phyloP scores from a whole-genome alignment of 768 basidiomycete species.

The Boletales sp. region DNA sequence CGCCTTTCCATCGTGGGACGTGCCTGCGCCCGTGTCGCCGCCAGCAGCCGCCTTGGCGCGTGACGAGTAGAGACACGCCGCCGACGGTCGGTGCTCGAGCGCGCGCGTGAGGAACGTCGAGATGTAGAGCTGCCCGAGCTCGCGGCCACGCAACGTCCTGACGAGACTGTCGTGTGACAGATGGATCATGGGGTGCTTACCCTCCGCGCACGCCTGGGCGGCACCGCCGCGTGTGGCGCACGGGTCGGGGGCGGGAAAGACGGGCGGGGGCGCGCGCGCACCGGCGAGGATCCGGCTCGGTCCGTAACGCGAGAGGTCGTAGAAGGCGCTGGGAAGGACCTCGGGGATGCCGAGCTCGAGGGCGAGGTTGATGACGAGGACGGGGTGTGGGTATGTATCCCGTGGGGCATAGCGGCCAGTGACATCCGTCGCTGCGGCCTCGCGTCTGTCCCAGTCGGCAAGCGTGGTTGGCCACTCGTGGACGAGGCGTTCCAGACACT shows the following conservation, averaged over 20 bases:
- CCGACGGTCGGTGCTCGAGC: constrained; percentile 50
- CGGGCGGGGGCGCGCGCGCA: constrained; percentile 32
- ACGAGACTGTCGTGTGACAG: constrained; percentile 40
- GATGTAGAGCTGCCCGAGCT: constrained; percentile 58
- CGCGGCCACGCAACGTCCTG: constrained; percentile 59
- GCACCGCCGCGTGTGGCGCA: background rate
- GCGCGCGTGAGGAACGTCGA: constrained; percentile 56
- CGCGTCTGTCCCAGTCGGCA: constrained; percentile 64
- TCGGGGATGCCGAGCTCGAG: constrained; percentile 55
- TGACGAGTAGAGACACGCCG: constrained; percentile 44
- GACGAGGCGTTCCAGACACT: constrained; percentile 55
- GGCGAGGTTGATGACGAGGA: constrained; percentile 68
- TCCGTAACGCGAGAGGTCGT: constrained; percentile 70
- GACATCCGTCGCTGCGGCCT: constrained; percentile 49
- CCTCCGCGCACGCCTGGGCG: background rate
- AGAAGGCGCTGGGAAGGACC: constrained; percentile 67
- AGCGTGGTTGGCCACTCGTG: constrained; percentile 69
- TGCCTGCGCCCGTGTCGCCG: background rate
- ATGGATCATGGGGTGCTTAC: constrained; percentile 11
- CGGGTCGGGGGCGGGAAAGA: constrained; percentile 27
- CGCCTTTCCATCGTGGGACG: background rate
- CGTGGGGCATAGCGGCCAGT: constrained; percentile 56
- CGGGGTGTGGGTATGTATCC: constrained; percentile 58
- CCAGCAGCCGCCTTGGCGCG: constrained; percentile 4
- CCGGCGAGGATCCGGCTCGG: constrained; percentile 66